phyloP scores from a whole-genome alignment of 768 basidiomycete genomes.

The Trametes maxima region DNA sequence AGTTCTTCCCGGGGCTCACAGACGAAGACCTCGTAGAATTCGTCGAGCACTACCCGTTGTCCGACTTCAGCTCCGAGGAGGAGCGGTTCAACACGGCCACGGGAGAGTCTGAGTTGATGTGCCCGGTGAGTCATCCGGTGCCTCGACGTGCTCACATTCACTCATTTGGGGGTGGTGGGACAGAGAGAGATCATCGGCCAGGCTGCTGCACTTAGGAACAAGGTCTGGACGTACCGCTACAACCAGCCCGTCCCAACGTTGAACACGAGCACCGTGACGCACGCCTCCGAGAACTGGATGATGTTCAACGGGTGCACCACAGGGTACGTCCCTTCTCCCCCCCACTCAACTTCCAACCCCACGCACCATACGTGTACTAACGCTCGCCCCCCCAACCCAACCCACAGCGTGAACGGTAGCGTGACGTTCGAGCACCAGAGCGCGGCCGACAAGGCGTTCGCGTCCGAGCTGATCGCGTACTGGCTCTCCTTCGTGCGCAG shows the following conservation, averaged over 20 bases:
- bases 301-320: constrained; percentile 64
- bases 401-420: constrained; percentile 48
- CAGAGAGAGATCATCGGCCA: constrained; percentile 47
- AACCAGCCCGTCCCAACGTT: constrained; percentile 55
- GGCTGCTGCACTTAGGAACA: constrained; percentile 38
- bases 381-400: not conserved
- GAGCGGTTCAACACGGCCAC: constrained; percentile 50
- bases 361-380: not conserved
- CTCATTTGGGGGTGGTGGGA: not conserved
- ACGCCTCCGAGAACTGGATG: constrained; percentile 70
- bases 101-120: constrained; percentile 52
- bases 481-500: constrained; percentile 68
- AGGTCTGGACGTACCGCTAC: constrained; percentile 59
- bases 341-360: constrained; percentile 19
- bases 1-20: constrained; percentile 49
- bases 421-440: constrained; percentile 50
- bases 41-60: constrained; percentile 44
- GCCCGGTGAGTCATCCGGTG: constrained; percentile 44
- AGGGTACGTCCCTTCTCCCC: constrained; percentile 41
- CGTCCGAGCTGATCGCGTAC: constrained; percentile 62
- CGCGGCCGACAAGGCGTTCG: constrained; percentile 51
- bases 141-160: not conserved
- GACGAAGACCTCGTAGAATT: constrained; percentile 42
- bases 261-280: constrained; percentile 39
- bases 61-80: constrained; percentile 44